Percentiles rank a stretch among this genome's conserved stretches.
Conservation (phyloP, 1,139 yeast species). For the Kurtzmaniella natalensis region DNA sequence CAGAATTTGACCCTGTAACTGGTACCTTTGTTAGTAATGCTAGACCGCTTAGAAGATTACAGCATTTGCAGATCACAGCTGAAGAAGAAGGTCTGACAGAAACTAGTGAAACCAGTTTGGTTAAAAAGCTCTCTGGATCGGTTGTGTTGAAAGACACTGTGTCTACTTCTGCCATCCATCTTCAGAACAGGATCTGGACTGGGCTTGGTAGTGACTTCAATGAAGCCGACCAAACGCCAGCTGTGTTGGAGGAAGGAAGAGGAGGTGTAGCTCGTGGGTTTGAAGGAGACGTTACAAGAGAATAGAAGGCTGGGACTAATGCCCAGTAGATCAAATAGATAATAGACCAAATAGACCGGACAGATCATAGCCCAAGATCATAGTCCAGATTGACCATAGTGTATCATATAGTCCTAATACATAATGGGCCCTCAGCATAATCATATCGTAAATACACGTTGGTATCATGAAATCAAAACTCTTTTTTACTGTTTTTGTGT, state of each 20-base stretch:
- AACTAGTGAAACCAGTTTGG: constrained; percentile 36
- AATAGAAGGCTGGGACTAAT: constrained; percentile 50
- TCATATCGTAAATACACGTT: no score
- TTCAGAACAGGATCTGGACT: constrained; percentile 77
- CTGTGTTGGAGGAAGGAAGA: constrained; percentile 74
- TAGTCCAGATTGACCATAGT: no score
- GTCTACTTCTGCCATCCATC: constrained; percentile 79
- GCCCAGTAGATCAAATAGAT: no score
- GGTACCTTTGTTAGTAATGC: constrained; percentile 69
- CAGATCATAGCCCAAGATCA: no score
- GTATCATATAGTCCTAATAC: no score
- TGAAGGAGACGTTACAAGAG: neutral
- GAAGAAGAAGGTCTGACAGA: constrained; percentile 20
- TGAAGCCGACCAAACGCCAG: constrained; percentile 55
- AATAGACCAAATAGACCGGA: no score
- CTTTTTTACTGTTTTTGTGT: no score
- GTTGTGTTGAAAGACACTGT: constrained; percentile 72
- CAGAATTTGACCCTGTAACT: constrained; percentile 84
- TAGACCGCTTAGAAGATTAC: constrained; percentile 65
- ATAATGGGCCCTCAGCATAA: no score
- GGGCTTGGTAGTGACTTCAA: constrained; percentile 86
- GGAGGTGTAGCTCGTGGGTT: constrained; percentile 71
- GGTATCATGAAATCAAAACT: no score
- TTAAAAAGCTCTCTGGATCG: constrained; percentile 50
- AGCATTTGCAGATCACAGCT: constrained; percentile 57